phyloP scores from a whole-genome alignment of 2,329 filamentous ascomycete species.

The Scedosporium minutisporum region DNA sequence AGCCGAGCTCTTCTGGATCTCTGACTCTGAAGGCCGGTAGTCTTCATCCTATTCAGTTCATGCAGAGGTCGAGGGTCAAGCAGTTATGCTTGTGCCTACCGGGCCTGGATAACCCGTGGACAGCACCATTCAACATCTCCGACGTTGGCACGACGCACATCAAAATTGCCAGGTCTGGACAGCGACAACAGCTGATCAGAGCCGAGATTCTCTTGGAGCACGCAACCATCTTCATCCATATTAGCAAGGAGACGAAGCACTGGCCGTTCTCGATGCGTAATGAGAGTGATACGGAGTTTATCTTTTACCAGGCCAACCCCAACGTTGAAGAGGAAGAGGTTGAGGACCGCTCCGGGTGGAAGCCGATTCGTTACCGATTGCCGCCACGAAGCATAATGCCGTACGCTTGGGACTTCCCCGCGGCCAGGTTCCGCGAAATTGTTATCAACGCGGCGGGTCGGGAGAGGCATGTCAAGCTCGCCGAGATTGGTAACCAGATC shows the following conservation, averaged over 20 bases:
- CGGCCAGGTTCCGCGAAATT: constrained; percentile 91
- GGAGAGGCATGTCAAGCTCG: constrained; percentile 85
- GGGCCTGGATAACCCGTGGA: constrained; percentile 94
- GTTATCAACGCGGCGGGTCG: constrained; percentile 48
- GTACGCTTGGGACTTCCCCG: constrained; percentile 98
- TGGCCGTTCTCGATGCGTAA: constrained; percentile 99
- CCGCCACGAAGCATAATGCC: constrained; percentile 97
- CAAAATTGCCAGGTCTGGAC: constrained; percentile 83
- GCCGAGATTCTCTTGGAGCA: constrained; percentile 87
- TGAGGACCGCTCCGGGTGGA: constrained; percentile 79
- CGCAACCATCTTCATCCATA: constrained; percentile 84
- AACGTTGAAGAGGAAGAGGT: constrained; percentile 84
- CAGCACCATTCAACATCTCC: constrained; percentile 93
- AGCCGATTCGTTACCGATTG: constrained; percentile 82
- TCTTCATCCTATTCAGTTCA: constrained; percentile 77
- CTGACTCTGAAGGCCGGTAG: constrained; percentile 70
- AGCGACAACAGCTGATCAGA: constrained; percentile 78
- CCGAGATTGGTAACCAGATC: constrained; percentile 91
- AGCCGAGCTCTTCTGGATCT: constrained; percentile 82
- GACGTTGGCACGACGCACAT: constrained; percentile 88
- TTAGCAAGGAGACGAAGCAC: constrained; percentile 83
- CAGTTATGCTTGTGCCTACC: constrained; percentile 90
- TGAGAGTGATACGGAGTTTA: constrained; percentile 92
- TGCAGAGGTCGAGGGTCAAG: constrained; percentile 74
- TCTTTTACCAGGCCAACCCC: constrained; percentile 91